These are phyloP conservation scores for Haematococcus sp. DNA, from an alignment of 139 green algal genomes.

Conservation along the genomic window DNA sequence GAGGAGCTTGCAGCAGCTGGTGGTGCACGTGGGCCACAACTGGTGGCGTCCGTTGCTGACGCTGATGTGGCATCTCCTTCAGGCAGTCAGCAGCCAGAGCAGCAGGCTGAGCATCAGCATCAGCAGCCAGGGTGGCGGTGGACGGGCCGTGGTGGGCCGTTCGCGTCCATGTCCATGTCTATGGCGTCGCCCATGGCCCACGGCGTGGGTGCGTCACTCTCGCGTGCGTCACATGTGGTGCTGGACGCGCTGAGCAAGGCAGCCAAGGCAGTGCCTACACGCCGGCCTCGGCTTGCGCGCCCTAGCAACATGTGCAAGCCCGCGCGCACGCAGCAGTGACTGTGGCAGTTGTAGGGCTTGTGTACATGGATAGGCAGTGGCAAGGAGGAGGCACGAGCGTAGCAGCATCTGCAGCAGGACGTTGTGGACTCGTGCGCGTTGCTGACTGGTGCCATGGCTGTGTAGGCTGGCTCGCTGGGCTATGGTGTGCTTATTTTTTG, in stretches of 20 bases:
- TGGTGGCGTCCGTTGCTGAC: not conserved
- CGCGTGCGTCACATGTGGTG: slow-evolving; percentile 11
- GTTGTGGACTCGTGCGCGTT: too few relatives aligned
- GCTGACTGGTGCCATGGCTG: too few relatives aligned
- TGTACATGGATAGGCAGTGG: too few relatives aligned
- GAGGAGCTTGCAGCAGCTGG: slow-evolving; percentile 14
- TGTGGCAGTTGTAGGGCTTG: too few relatives aligned
- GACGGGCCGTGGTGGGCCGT: not conserved
- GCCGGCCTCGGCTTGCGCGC: slow-evolving; percentile 4
- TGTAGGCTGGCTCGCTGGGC: too few relatives aligned
- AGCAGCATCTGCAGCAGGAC: too few relatives aligned
- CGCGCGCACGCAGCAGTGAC: too few relatives aligned
- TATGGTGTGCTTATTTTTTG: too few relatives aligned
- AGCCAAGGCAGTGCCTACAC: not conserved
- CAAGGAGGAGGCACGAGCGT: too few relatives aligned
- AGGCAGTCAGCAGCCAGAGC: not conserved
- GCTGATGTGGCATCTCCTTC: not conserved
- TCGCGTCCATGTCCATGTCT: slow-evolving; percentile 20
- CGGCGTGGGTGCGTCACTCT: too few relatives aligned
- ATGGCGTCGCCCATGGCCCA: slow-evolving; percentile 8
- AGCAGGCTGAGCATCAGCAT: not conserved
- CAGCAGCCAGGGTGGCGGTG: not conserved
- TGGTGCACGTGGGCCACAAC: not conserved
- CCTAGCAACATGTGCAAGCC: slow-evolving; percentile 7
- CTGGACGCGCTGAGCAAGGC: slow-evolving; percentile 12